phyloP scores from a whole-genome alignment of 257 asterid species.

The Eustoma russellianum region DNA sequence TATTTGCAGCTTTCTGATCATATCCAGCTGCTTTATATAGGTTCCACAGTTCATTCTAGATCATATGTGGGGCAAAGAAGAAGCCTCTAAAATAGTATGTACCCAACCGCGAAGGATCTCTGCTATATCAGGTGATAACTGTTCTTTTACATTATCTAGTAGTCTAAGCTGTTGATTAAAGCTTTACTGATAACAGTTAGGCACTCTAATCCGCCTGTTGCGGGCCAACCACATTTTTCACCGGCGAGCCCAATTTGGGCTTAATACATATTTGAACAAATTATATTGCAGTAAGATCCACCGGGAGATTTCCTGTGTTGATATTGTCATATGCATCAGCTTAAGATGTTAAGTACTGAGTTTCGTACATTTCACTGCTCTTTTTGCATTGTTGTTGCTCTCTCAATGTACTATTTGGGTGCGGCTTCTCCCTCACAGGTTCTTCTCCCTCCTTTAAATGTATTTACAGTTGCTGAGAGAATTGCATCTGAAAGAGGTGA shows the following conservation, averaged over 20 bases:
- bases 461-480: slow-evolving; percentile 84
- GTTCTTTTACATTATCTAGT: neutral
- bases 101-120: slow-evolving; percentile 94
- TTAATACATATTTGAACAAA: too few species aligned
- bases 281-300: too few species aligned
- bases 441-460: neutral
- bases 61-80: slow-evolving; percentile 77
- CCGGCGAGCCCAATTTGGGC: too few species aligned
- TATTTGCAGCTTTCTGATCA: too few species aligned
- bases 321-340: too few species aligned
- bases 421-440: too few species aligned
- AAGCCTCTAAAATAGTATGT: slow-evolving; percentile 78
- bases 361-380: neutral
- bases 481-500: slow-evolving; percentile 94
- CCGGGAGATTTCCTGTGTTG: too few species aligned
- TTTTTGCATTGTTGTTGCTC: neutral
- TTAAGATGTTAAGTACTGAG: too few species aligned
- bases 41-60: slow-evolving; percentile 92
- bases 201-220: too few species aligned
- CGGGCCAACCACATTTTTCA: too few species aligned
- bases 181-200: too few species aligned
- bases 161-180: neutral
- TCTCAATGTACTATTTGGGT: slow-evolving; percentile 2
- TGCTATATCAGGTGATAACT: slow-evolving; percentile 69
- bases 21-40: slow-evolving; percentile 24